A percentile compares a stretch with the other conserved stretches of the same genome.
Conservation (phyloP, 139 green algal species). For the Pseudopediastrum boryanum region DNA sequence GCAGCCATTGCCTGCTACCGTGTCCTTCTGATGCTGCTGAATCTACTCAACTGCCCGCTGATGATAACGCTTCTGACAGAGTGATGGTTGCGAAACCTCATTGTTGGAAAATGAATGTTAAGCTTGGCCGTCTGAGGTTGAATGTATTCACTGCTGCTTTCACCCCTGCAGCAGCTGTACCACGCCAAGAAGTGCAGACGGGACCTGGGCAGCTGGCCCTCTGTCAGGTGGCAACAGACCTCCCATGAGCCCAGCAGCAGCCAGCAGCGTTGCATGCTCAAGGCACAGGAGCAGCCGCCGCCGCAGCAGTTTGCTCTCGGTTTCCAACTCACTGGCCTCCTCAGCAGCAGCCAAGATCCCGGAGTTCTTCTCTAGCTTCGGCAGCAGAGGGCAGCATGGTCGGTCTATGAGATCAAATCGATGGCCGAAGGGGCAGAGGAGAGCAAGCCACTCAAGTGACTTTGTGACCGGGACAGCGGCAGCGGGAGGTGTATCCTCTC, state of each 20-base stretch:
- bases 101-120: too few relatives aligned
- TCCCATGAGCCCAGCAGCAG: neutral
- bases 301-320: neutral
- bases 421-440: too few relatives aligned
- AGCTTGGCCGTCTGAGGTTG: too few relatives aligned
- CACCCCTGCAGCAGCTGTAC: conserved; percentile 13
- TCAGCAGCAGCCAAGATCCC: neutral
- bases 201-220: neutral
- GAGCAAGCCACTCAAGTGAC: too few relatives aligned
- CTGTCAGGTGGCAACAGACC: neutral
- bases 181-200: neutral
- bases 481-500: neutral
- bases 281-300: neutral
- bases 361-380: neutral
- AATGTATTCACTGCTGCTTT: too few relatives aligned
- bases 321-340: neutral
- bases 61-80: too few relatives aligned
- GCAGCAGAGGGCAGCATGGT: too few relatives aligned
- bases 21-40: too few relatives aligned
- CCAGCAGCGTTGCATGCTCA: neutral
- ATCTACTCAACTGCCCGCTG: too few relatives aligned
- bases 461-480: neutral
- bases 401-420: too few relatives aligned
- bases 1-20: too few relatives aligned
- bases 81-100: too few relatives aligned